Evolutionary conservation across 345 rosid species (phyloP).

Genomic region (Combretum micranthum): DNA sequence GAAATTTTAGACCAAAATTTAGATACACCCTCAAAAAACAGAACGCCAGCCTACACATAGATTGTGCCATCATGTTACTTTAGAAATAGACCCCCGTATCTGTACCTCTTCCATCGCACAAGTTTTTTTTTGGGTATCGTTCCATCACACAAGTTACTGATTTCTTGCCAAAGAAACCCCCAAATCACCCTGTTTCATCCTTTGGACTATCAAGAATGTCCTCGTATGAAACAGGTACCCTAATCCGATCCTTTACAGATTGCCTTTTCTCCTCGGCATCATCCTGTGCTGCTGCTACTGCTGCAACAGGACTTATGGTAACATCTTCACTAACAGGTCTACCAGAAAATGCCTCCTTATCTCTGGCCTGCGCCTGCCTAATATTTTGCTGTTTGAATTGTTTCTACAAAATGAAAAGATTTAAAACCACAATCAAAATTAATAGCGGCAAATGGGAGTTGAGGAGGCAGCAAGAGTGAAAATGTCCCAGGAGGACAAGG

Average conservation of each 20-base stretch:
- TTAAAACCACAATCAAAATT: too few species aligned
- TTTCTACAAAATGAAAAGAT: constrained; percentile 41
- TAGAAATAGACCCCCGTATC: too few species aligned
- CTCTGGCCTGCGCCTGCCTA: constrained; percentile 19
- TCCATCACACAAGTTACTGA: too few species aligned
- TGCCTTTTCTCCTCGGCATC: constrained; percentile 30
- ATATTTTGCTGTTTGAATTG: constrained; percentile 62
- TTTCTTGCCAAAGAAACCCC: too few species aligned
- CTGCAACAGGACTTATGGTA: constrained; percentile 21
- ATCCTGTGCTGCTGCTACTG: constrained; percentile 8
- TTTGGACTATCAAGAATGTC: constrained; percentile 40
- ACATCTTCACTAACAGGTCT: constrained; percentile 16
- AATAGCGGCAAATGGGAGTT: too few species aligned
- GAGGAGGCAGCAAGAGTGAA: background rate
- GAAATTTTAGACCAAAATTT: too few species aligned
- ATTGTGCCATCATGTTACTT: too few species aligned
- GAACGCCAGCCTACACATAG: too few species aligned
- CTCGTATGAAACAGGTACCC: constrained; percentile 82
- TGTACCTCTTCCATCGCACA: too few species aligned
- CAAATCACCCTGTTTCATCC: constrained; percentile 4
- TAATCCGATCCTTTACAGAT: constrained; percentile 68
- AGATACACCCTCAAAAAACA: background rate
- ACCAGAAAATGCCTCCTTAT: constrained; percentile 22
- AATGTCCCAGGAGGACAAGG: background rate
- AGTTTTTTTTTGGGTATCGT: too few species aligned